Percentiles rank a stretch among this genome's conserved stretches.
Evolutionary conservation across 2,329 filamentous ascomycete species (phyloP).

Genomic region (Penicillium sp.): DNA sequence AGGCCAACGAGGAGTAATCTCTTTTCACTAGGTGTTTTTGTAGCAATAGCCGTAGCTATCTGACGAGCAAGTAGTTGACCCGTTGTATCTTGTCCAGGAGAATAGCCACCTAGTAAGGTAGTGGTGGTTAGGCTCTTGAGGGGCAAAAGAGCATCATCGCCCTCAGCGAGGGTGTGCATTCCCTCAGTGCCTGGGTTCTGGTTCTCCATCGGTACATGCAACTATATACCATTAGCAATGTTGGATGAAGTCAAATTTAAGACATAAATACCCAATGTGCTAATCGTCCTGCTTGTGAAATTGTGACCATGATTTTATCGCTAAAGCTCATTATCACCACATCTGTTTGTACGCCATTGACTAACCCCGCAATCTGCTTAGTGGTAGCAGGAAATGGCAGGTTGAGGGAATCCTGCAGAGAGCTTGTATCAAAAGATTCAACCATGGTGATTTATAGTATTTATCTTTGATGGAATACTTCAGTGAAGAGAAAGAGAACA

Average conservation of each 20-base stretch:
- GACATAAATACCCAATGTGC: constrained; percentile 79
- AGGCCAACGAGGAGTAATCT: constrained; percentile 60
- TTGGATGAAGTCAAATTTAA: not conserved
- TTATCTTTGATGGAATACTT: not conserved
- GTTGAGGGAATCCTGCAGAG: constrained; percentile 44
- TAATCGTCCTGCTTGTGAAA: constrained; percentile 80
- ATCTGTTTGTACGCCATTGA: constrained; percentile 70
- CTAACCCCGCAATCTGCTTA: constrained; percentile 58
- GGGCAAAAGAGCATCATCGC: constrained; percentile 65
- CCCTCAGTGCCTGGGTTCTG: constrained; percentile 38
- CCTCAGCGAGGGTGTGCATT: constrained; percentile 41
- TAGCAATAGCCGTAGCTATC: constrained; percentile 75
- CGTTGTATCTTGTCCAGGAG: constrained; percentile 73
- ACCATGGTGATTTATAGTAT: constrained; percentile 24
- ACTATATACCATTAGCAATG: constrained; percentile 18
- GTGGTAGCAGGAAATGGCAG: constrained; percentile 68
- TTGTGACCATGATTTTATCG: constrained; percentile 87
- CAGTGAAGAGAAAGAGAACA: not conserved
- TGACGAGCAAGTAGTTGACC: constrained; percentile 89
- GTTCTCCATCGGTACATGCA: constrained; percentile 37
- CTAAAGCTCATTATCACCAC: constrained; percentile 72
- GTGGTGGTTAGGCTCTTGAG: constrained; percentile 80
- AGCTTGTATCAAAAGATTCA: constrained; percentile 24
- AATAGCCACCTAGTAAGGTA: constrained; percentile 81
- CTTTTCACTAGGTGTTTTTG: constrained; percentile 64